Evolutionary conservation across 352 stramenopile genomes (phyloP).

Genomic region (Phytophthora brassicae): DNA sequence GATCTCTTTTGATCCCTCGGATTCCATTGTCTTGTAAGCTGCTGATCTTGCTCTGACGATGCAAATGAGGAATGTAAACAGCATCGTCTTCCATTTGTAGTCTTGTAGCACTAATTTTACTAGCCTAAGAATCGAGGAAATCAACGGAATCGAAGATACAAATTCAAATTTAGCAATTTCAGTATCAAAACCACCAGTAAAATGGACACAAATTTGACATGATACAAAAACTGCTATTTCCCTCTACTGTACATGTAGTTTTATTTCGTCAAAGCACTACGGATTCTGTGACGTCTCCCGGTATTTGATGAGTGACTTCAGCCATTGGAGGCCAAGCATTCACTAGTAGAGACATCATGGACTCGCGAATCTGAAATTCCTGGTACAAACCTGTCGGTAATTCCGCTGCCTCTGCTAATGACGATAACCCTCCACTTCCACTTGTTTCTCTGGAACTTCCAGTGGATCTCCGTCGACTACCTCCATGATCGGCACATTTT

Average conservation of each 20-base stretch:
- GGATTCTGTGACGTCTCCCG: not conserved
- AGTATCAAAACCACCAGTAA: not conserved
- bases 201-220: too few relatives aligned
- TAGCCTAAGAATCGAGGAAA: not conserved
- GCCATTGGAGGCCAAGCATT: not conserved
- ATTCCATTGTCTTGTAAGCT: not conserved
- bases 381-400: not conserved
- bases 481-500: conserved; percentile 22
- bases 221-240: too few relatives aligned
- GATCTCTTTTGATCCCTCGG: not conserved
- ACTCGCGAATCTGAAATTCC: not conserved
- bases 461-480: conserved; percentile 1
- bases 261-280: not conserved
- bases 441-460: not conserved
- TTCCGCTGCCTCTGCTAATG: too few relatives aligned
- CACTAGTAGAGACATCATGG: not conserved
- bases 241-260: not conserved
- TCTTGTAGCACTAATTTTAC: conserved; percentile 4
- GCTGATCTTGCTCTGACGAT: not conserved
- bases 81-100: too few relatives aligned
- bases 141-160: not conserved
- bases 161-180: not conserved
- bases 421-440: not conserved
- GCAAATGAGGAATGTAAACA: not conserved
- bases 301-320: not conserved